phyloP scores from a whole-genome alignment of 208 protist genomes.

The Acanthamoeba sp. region DNA sequence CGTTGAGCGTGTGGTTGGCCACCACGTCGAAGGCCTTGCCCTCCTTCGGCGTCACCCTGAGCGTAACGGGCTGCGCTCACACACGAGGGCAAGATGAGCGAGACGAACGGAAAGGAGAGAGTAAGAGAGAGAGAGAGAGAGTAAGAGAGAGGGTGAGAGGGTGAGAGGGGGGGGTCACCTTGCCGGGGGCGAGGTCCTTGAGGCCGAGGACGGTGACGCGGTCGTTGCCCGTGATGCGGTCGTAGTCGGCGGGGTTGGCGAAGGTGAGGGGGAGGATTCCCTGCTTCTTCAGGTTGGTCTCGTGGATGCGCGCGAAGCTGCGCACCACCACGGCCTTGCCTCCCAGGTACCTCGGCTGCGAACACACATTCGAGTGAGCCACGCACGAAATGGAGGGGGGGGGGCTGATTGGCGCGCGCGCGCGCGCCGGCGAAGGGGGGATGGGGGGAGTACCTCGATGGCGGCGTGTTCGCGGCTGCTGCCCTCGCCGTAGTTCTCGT shows the following conservation, averaged over 20 bases:
- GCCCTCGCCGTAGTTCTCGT: conserved; percentile 94
- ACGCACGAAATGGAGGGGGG: too few species aligned
- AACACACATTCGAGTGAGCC: too few species aligned
- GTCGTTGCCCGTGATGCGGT: conserved; percentile 86
- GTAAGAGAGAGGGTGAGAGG: background rate
- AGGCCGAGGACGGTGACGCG: conserved; percentile 81
- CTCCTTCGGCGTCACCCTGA: conserved; percentile 38
- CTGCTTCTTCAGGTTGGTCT: conserved; percentile 94
- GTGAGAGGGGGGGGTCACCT: conserved; percentile 57
- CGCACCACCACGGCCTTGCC: conserved; percentile 89
- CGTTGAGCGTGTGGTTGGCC: conserved; percentile 93
- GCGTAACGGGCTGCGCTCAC: conserved; percentile 25
- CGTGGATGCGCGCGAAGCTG: conserved; percentile 93
- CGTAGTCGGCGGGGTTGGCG: conserved; percentile 90
- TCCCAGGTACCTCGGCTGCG: conserved; percentile 86
- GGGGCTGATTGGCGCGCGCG: background rate
- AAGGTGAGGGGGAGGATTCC: conserved; percentile 93
- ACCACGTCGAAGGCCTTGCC: conserved; percentile 75
- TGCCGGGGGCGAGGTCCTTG: conserved; percentile 82
- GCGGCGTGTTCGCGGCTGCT: conserved; percentile 92
- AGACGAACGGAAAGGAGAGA: conserved; percentile 65
- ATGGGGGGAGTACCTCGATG: conserved; percentile 79
- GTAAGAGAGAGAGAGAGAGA: background rate
- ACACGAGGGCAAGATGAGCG: background rate
- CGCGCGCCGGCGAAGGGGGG: background rate